Evolutionary conservation across 306 rosid species (phyloP).

Genomic region (Canavalia ensiformis): DNA sequence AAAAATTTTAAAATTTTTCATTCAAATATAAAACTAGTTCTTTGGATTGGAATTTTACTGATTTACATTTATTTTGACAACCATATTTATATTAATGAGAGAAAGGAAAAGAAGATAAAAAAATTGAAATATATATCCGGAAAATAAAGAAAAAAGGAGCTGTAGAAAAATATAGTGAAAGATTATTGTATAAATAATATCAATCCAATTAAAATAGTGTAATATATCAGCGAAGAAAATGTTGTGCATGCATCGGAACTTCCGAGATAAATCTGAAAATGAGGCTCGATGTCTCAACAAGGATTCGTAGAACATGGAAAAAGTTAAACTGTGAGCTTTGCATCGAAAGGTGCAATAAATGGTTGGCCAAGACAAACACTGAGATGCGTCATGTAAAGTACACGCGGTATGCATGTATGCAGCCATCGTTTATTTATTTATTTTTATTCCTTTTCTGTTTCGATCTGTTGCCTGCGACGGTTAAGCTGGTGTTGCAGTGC

Average conservation of each 20-base stretch:
- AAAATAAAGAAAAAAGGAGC: too few species aligned
- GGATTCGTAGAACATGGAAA: conserved; percentile 6
- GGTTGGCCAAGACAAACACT: conserved; percentile 17
- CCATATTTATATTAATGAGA: too few species aligned
- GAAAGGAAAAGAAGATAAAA: too few species aligned
- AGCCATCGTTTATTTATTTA: neutral
- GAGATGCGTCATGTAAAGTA: conserved; percentile 40
- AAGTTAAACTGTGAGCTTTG: neutral
- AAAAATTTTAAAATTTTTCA: too few species aligned
- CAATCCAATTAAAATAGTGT: neutral
- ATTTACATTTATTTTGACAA: too few species aligned
- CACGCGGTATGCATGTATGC: conserved; percentile 36
- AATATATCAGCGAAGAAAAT: neutral
- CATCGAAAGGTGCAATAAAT: conserved; percentile 44
- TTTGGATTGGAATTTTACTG: too few species aligned
- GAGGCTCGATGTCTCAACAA: neutral
- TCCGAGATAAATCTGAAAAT: neutral
- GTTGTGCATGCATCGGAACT: neutral
- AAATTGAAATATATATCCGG: too few species aligned
- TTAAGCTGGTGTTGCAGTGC: conserved; percentile 1
- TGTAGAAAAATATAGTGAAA: too few species aligned
- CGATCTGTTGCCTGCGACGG: neutral
- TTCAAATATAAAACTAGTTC: too few species aligned
- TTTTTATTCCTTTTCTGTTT: neutral
- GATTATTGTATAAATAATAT: too few species aligned